Evolutionary conservation across 805 yeast species (phyloP), one percentile per base, ranked within the genome.

Genomic region (Kockiozyma suomiensis): DNA sequence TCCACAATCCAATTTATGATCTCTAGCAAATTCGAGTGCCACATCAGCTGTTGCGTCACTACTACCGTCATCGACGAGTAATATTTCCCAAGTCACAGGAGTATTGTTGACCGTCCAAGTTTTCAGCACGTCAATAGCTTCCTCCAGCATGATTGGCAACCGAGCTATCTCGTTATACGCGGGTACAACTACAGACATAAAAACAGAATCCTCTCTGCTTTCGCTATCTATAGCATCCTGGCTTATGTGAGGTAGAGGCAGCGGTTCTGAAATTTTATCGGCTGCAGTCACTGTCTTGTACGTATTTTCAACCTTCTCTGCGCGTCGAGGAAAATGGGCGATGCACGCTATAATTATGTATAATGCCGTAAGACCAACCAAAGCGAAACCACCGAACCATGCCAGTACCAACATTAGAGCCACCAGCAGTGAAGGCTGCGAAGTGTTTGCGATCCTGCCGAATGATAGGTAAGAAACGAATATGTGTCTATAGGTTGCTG

Each of bases 11-110:
- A 62, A 35, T 38, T 72, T 59, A 38, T 85, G 72, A 2, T 77
- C 72, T 25, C 47, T 25, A 0, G 83, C 81, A 72, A 87, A 79
- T n/a, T 78, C 72, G 41, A 94, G 71, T 12, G 96, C 96, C 69
- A 78, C 86, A 30, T 81, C 81, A 15, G 85, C 82, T 0, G 98
- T 93, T 2, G 85, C 85, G 74, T 94, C 99, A 42, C 70, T 77
- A 3, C 96, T 88, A 4, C 97, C 97, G 74, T 94, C 99, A 75
- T 94, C 98, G 15, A 94, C 92, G 21, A 94, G 79, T 28, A 94
- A 59, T 50, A 94, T 83, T 74, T 94, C 99, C 80, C 83, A 90
- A 60, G 77, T 67, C 47, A 73, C 69, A 1, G 71, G 64, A 2
- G 64, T 55, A 7, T 42, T 60, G 7, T 33, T 40, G 1, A 12